phyloP scores from a whole-genome alignment of 2,329 filamentous ascomycete species.

The Ambrosiella xylebori region DNA sequence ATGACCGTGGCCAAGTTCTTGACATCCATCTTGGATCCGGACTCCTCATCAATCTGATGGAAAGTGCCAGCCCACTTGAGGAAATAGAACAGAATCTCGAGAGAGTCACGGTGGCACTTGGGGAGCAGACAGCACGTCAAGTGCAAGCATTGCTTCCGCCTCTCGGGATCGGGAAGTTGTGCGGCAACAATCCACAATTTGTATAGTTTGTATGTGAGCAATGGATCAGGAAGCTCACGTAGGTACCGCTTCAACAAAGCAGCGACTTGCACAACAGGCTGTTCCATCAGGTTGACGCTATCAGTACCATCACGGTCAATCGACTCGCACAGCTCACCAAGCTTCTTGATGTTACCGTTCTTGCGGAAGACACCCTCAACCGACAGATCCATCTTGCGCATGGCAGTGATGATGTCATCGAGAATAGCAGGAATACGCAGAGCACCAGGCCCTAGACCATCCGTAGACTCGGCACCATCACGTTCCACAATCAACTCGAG shows the following conservation, averaged over 20 bases:
- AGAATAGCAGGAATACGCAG: slow-evolving; percentile 83
- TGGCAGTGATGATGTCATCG: slow-evolving; percentile 84
- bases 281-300: slow-evolving; percentile 67
- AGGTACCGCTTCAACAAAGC: slow-evolving; percentile 91
- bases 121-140: slow-evolving; percentile 83
- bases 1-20: slow-evolving; percentile 96
- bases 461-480: slow-evolving; percentile 92
- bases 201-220: slow-evolving; percentile 91
- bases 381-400: slow-evolving; percentile 98
- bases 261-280: slow-evolving; percentile 84
- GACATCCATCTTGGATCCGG: slow-evolving; percentile 96
- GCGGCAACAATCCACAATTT: slow-evolving; percentile 77
- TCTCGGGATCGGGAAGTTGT: slow-evolving; percentile 68
- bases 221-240: slow-evolving; percentile 79
- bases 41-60: slow-evolving; percentile 91
- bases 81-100: slow-evolving; percentile 92
- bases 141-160: slow-evolving; percentile 71
- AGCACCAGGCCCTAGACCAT: slow-evolving; percentile 82
- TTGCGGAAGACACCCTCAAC: slow-evolving; percentile 98
- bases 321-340: slow-evolving; percentile 68
- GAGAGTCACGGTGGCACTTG: slow-evolving; percentile 78
- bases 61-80: slow-evolving; percentile 96
- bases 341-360: slow-evolving; percentile 92
- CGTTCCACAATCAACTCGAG: slow-evolving; percentile 80
- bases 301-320: slow-evolving; percentile 79